A percentile compares a stretch with the other conserved stretches of the same genome.
These are phyloP conservation scores for Fomitopsis palustris DNA, from an alignment of 1,284 basidiomycete genomes.

Conservation along the genomic window DNA sequence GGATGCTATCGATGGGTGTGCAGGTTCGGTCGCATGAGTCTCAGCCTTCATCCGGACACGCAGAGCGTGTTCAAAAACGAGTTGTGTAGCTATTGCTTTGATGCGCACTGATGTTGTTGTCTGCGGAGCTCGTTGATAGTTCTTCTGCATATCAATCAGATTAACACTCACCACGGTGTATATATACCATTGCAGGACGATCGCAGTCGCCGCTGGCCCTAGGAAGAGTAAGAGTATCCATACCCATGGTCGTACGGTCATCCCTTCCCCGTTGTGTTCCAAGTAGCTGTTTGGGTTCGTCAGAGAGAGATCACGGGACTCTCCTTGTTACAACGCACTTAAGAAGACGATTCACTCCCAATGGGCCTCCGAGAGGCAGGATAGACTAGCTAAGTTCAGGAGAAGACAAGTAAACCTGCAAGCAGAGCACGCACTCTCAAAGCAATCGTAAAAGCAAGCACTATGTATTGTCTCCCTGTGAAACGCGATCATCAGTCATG, in stretches of 20 bases:
- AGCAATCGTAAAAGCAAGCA: slow-evolving; percentile 13
- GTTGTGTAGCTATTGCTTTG: slow-evolving; percentile 51
- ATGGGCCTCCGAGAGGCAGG: slow-evolving; percentile 34
- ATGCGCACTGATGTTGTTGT: slow-evolving; percentile 35
- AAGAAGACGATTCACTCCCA: slow-evolving; percentile 45
- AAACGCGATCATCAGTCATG: background rate
- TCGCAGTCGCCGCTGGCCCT: slow-evolving; percentile 43
- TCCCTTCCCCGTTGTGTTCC: slow-evolving; percentile 34
- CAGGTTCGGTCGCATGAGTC: slow-evolving; percentile 21
- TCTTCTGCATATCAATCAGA: too few species aligned
- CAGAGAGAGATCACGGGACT: background rate
- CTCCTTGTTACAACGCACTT: slow-evolving; percentile 15
- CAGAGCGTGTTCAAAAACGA: slow-evolving; percentile 55
- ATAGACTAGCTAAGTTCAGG: slow-evolving; percentile 11
- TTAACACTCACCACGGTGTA: slow-evolving; percentile 21
- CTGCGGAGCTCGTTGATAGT: slow-evolving; percentile 10
- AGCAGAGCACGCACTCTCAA: slow-evolving; percentile 11
- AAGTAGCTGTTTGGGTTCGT: slow-evolving; percentile 31
- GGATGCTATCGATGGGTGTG: slow-evolving; percentile 16
- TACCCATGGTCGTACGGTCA: slow-evolving; percentile 45
- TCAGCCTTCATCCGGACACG: slow-evolving; percentile 48
- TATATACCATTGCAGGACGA: slow-evolving; percentile 37
- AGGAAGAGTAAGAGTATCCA: slow-evolving; percentile 63
- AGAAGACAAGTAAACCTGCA: background rate
- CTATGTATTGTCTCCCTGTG: slow-evolving; percentile 16